Conservation (phyloP, 2,329 filamentous ascomycete species). For the Hymenoscyphus repandus region DNA sequence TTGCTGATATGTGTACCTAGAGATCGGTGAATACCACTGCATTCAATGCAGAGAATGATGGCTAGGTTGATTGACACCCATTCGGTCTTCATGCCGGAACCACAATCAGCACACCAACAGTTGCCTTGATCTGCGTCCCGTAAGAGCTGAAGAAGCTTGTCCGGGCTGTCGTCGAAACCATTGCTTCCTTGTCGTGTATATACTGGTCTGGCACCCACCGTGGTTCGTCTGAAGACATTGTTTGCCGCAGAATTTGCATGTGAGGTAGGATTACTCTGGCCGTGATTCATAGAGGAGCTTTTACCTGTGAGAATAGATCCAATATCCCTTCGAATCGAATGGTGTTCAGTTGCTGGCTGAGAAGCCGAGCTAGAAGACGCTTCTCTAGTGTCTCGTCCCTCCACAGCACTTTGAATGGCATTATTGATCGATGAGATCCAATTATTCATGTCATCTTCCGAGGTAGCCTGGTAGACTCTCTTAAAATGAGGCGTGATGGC, state of each 20-base stretch:
- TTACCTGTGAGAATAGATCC: conserved; percentile 92
- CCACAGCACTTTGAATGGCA: conserved; percentile 90
- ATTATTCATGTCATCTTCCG: conserved; percentile 94
- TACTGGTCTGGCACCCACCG: conserved; percentile 79
- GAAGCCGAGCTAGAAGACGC: conserved; percentile 37
- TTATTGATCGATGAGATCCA: conserved; percentile 98
- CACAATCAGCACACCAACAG: conserved; percentile 89
- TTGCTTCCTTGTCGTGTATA: conserved; percentile 65
- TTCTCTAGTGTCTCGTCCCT: conserved; percentile 62
- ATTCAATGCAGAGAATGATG: conserved; percentile 95
- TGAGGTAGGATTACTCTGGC: conserved; percentile 41
- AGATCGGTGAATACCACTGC: conserved; percentile 93
- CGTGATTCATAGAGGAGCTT: conserved; percentile 61
- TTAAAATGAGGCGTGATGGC: conserved; percentile 96
- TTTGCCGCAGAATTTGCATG: conserved; percentile 41
- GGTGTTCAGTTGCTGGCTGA: conserved; percentile 34
- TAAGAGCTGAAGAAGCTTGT: conserved; percentile 79
- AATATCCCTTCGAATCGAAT: conserved; percentile 72
- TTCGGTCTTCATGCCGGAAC: conserved; percentile 86
- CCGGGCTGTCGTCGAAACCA: conserved; percentile 74
- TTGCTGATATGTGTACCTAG: conserved; percentile 98
- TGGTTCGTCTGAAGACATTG: conserved; percentile 76
- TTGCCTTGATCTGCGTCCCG: conserved; percentile 91
- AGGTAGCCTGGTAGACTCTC: conserved; percentile 94
- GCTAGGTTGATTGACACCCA: conserved; percentile 99